Base-by-base conservation (phyloP, 108 stramenopile species). In the Pelagomonas calceolata region DNA sequence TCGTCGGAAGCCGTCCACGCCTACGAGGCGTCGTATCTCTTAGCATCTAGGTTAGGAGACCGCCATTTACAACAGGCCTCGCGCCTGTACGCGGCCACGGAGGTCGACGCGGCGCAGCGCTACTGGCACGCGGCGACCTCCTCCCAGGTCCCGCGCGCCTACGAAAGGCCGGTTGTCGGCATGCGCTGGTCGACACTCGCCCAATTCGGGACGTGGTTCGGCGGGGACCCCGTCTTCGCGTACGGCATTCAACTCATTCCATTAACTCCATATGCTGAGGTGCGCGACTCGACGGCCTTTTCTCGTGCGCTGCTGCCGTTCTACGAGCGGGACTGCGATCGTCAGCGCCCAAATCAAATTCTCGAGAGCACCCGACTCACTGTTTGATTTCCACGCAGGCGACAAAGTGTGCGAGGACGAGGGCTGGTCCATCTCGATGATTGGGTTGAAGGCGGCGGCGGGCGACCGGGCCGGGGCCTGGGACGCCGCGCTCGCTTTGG, bases 1-100 rank as follows among this genome's bases (percentile, higher is more conserved):
- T 85, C 84, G 32, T 88, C 88, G 32, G 96, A 97, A 70, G 92
- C 96, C 30, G 91, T 97, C 75, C 91, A 92, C 32, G 89, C 92
- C 0, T 95, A 93, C 69, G 94, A 97, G 73, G 88, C 83, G 32
- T 85, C 95, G 76, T 45, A 71, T 36, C 34, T 36, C 14, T 31
- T 43, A 51, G 60, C 72, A 30, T 30, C 36, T 4, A 35, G 45
- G 10, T 31, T 43, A 0, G 60, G 46, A 0, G 70, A 84, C 44
- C 66, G 81, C 70, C 72, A 83, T 32, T 71, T 95, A 17, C 77
- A 74, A 26, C 78, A 87, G 51, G 82, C 88, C 31, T 91, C 91
- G 43, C 73, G 84, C 43, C 75, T 93, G 26, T 65, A 93, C 46
- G 68, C 87, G 7, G 81, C 91, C 34, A 94, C 90, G 10, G 95